Conservation (phyloP, 805 yeast species). For the Saturnispora dispora region DNA sequence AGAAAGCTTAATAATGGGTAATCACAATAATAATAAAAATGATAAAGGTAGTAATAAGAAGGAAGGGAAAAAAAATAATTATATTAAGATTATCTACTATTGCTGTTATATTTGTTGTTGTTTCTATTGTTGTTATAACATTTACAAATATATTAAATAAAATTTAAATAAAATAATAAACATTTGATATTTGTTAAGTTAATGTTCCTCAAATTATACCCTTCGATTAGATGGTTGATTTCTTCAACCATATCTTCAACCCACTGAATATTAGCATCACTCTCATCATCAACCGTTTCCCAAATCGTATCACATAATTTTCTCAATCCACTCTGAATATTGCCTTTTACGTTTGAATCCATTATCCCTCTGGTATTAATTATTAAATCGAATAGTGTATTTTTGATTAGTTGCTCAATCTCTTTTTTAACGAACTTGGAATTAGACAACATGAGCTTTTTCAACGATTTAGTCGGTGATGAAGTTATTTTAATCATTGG, state of each 20-base stretch:
- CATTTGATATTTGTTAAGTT: slow-evolving; percentile 5
- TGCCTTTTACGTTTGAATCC: slow-evolving; percentile 13
- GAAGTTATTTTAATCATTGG: slow-evolving; percentile 15
- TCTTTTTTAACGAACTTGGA: slow-evolving; percentile 28
- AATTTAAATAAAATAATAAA: slow-evolving; percentile 4
- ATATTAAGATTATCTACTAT: not conserved
- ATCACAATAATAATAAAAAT: not conserved
- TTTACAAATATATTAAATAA: slow-evolving; percentile 5
- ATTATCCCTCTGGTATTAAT: slow-evolving; percentile 10
- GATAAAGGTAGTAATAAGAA: not conserved
- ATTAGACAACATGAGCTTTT: slow-evolving; percentile 27
- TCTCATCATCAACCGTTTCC: slow-evolving; percentile 20
- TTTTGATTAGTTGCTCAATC: slow-evolving; percentile 27
- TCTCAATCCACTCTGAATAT: slow-evolving; percentile 13
- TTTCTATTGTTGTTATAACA: slow-evolving; percentile 1
- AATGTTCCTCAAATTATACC: slow-evolving; percentile 5
- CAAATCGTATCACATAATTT: slow-evolving; percentile 18
- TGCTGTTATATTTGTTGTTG: not conserved
- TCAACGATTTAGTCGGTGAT: not conserved
- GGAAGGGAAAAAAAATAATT: not conserved
- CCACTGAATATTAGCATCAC: slow-evolving; percentile 6
- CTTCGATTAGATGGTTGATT: slow-evolving; percentile 1
- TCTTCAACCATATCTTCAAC: slow-evolving; percentile 5
- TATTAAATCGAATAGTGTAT: slow-evolving; percentile 16
- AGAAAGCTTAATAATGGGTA: not conserved